phyloP scores from a whole-genome alignment of 192 early-diverging fungal species.

The Phycomyces blakesleeanus region DNA sequence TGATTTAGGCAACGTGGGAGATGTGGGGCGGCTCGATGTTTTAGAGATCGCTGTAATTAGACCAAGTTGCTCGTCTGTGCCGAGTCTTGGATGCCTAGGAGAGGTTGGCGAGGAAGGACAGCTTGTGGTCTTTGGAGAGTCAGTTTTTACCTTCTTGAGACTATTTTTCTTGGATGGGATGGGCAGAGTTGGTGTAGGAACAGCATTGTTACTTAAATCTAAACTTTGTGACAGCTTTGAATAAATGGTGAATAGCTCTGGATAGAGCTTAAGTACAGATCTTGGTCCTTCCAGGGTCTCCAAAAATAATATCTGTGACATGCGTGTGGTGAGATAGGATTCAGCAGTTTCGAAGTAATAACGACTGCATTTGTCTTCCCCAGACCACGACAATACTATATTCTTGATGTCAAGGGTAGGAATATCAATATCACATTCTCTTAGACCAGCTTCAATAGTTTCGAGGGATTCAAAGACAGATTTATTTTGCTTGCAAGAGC shows the following conservation, averaged over 20 bases:
- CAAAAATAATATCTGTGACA: constrained; percentile 1
- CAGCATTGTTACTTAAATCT: not conserved
- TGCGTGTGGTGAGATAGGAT: constrained; percentile 6
- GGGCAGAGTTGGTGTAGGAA: no score
- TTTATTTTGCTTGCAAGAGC: constrained; percentile 54
- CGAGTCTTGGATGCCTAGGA: no score
- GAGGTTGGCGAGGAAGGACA: no score
- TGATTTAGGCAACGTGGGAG: no score
- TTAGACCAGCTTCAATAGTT: constrained; percentile 57
- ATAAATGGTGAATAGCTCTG: constrained; percentile 6
- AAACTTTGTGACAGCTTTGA: not conserved
- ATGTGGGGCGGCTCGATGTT: no score
- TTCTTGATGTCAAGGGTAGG: constrained; percentile 16
- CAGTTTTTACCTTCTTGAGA: no score
- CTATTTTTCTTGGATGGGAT: no score
- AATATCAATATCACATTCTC: constrained; percentile 43
- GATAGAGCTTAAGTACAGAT: not conserved
- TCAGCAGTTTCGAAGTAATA: constrained; percentile 50
- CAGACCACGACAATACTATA: constrained; percentile 16
- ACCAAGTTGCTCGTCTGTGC: no score
- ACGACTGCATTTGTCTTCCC: constrained; percentile 51
- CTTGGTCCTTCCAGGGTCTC: constrained; percentile 45
- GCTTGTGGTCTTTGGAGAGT: no score
- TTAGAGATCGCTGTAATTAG: no score
- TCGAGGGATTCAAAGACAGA: constrained; percentile 57